Base-by-base conservation (phyloP, 164 flowering plant species). In the Nymphaea thermarum region DNA sequence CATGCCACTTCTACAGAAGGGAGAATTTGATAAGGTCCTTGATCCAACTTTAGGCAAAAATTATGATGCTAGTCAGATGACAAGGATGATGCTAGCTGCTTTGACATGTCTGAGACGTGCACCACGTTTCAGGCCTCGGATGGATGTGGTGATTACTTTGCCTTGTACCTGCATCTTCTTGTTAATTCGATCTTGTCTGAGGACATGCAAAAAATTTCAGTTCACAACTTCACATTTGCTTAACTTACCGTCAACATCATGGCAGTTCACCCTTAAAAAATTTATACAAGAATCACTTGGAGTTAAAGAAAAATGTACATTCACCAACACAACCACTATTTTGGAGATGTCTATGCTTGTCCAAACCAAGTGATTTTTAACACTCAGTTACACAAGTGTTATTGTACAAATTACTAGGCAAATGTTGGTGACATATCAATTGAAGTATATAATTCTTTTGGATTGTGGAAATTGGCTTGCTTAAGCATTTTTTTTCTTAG, bases 31-130 rank as follows among this genome's bases (percentile, higher is more conserved):
- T 41, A 77, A 77, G 65, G 68, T 92, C 65, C 72, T 90, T 67
- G 99, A 95, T 78, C 88, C 86, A 44, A 77, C 71, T 65, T 76
- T 95, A 74, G 84, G 82, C 2, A 62, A 71, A 68, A 67, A 76
- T 15, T 87, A 80, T 68, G 84, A 86, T 61, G 68, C n/a, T 55
- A 83, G 85, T 43, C 91, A 83, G 76, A 78, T 90, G 77, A 90
- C 86, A 74, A 77, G 86, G 71, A 85, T 92, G 92, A 86, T 81
- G 67, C 68, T 88, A 57, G 96, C 97, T 67, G 91, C 97, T 44
- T 83, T 83, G 8, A 87, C 89, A 5, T 94, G 97, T 57, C 78
- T 90, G 60, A 78, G 88, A 71, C 89, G 86, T 45, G 70, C 84
- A 44, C 88, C 98, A 16, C 79, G 83, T 69, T 76, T 86, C 67